Conservation (phyloP, 768 basidiomycete species). For the Cubamyces lactineus region DNA sequence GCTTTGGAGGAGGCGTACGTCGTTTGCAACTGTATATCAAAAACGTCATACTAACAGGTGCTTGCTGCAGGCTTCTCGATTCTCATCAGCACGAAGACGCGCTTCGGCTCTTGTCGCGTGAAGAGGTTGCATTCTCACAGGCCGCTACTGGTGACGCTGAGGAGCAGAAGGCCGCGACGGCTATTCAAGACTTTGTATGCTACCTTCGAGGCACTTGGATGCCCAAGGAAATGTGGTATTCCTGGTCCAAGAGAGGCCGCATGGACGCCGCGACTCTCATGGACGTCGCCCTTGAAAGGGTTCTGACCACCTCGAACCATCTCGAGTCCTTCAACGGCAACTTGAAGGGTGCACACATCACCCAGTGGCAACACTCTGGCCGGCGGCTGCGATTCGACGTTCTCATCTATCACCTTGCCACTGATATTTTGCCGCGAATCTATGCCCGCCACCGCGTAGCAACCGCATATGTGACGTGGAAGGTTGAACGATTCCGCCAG, state of each 20-base stretch:
- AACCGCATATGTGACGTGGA: neutral
- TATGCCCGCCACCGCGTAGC: conserved; percentile 19
- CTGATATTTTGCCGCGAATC: conserved; percentile 28
- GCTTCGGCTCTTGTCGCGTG: neutral
- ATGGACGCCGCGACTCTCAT: conserved; percentile 32
- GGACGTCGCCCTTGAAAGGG: conserved; percentile 28
- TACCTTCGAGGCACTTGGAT: conserved; percentile 33
- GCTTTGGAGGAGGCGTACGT: no score
- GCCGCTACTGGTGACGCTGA: no score
- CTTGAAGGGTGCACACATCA: conserved; percentile 38
- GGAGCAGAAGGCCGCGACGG: conserved; percentile 19
- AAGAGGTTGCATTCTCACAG: neutral
- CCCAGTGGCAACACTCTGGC: conserved; percentile 33
- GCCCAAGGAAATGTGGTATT: conserved; percentile 33
- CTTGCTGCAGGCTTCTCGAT: neutral
- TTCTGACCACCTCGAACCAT: conserved; percentile 45
- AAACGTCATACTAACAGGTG: no score
- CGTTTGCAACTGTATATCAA: no score
- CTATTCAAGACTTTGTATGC: conserved; percentile 28
- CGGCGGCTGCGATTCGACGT: conserved; percentile 37
- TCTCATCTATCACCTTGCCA: conserved; percentile 27
- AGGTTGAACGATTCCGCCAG: neutral
- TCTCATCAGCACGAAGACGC: neutral
- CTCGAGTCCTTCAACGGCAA: conserved; percentile 44
- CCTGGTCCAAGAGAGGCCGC: conserved; percentile 38